Percentiles rank a stretch among this genome's conserved stretches.
phyloP scores from a whole-genome alignment of 1,284 basidiomycete genomes.

The Inonotus hispidus region DNA sequence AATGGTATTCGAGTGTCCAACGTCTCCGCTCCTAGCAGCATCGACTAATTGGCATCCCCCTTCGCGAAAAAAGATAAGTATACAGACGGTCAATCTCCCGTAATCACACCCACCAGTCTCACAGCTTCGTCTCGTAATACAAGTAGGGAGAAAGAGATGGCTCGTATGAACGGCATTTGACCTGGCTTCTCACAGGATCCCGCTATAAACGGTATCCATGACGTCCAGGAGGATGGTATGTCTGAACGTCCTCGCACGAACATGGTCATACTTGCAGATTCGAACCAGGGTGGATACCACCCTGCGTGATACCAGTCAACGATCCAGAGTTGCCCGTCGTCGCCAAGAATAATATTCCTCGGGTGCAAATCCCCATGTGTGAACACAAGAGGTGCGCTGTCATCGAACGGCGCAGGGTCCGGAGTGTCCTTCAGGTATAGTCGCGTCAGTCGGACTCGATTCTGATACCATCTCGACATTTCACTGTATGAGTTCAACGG shows the following conservation, averaged over 20 bases:
- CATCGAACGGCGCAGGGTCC: slow-evolving; percentile 17
- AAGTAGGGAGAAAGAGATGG: background rate
- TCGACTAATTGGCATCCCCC: no score
- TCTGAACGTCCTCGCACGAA: background rate
- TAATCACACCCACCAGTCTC: background rate
- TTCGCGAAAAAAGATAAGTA: no score
- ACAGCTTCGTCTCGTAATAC: background rate
- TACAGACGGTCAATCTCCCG: background rate
- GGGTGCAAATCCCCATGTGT: slow-evolving; percentile 26
- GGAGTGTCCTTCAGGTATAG: background rate
- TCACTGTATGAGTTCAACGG: background rate
- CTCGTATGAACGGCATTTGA: no score
- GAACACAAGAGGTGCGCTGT: no score
- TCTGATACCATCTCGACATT: background rate
- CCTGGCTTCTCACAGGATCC: background rate
- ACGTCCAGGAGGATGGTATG: background rate
- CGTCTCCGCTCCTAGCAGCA: no score
- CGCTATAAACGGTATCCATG: background rate
- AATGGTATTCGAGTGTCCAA: no score
- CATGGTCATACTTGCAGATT: slow-evolving; percentile 13
- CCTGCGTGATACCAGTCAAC: slow-evolving; percentile 29
- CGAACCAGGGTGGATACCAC: slow-evolving; percentile 30
- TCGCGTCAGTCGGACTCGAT: background rate
- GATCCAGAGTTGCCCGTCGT: slow-evolving; percentile 27
- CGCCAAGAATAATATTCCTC: slow-evolving; percentile 26